Base-by-base conservation (phyloP, 129 eudicot species). In the Flaveria ramosissima region DNA sequence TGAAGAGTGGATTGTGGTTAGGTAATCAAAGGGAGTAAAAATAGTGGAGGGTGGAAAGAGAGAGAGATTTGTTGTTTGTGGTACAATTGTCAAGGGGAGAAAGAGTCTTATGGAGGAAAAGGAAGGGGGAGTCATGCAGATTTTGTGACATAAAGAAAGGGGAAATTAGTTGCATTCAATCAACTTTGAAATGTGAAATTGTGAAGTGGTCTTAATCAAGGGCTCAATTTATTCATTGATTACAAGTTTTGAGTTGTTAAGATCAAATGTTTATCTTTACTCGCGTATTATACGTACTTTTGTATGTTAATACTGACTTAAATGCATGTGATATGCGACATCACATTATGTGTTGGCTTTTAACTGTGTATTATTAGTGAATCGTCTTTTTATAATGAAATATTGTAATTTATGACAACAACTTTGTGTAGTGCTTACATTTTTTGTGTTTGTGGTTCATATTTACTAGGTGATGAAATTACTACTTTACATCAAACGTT, bases 141-240 rank as follows among this genome's bases (percentile, higher is more conserved):
- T 80, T 80, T 80, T 73, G 83, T 80, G 83, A 80, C 83, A 80
- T 79, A 80, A 80, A 80, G 79, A 80, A 80, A 80, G 83, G 83
- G 45, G 55, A 80, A 73, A 73, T 80, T 80, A 80, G 83, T 80
- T 80, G 73, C 83, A 80, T 80, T 80, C 83, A 73, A 80, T 80
- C 83, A 80, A 67, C 75, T 80, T 73, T 79, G 83, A 80, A 80
- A 73, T 80, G 83, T 55, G 79, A 80, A 66, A 68, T 16, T 70
- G 68, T 73, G 75, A 73, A 5, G 41, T 4, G 41, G 41, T 36
- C 41, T 36, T 79, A 72, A 72, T 79, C 78, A 46, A 53, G 30
- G 14, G 6, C 75, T 68, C 23, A 51, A 24, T 39, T 52, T 62
- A 53, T 73, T 79, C 68, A 53, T 47, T 66, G 70, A 65, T 47